phyloP scores from a whole-genome alignment of 2,329 filamentous ascomycete species.

The Colletotrichum abscissum region DNA sequence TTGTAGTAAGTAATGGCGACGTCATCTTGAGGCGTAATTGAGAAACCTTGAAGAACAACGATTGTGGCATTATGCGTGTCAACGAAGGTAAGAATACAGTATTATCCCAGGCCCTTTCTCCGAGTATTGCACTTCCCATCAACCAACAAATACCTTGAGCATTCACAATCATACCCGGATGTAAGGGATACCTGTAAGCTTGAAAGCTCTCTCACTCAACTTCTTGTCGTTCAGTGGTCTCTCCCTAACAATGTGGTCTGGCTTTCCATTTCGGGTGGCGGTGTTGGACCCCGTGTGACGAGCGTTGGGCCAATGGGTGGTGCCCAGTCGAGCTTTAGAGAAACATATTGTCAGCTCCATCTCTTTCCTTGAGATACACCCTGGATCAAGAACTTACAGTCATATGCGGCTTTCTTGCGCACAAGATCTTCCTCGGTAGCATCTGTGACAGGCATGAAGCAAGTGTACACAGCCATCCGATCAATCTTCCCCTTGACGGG shows the following conservation, averaged over 20 bases:
- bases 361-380: no score
- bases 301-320: slow-evolving; percentile 56
- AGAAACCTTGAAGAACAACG: no score
- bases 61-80: no score
- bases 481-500: slow-evolving; percentile 44
- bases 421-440: slow-evolving; percentile 53
- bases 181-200: slow-evolving; percentile 60
- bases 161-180: slow-evolving; percentile 33
- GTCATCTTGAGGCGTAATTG: no score
- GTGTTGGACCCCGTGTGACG: slow-evolving; percentile 45
- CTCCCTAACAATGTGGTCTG: slow-evolving; percentile 47
- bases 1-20: no score
- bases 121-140: background rate
- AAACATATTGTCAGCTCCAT: rapidly evolving
- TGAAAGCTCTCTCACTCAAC: slow-evolving; percentile 54
- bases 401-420: slow-evolving; percentile 54
- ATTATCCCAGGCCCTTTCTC: background rate
- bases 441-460: slow-evolving; percentile 52
- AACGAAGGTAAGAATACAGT: background rate
- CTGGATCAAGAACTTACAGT: slow-evolving; percentile 36
- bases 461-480: slow-evolving; percentile 51
- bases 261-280: slow-evolving; percentile 40
- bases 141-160: background rate
- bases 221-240: slow-evolving; percentile 52
- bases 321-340: slow-evolving; percentile 45